Evolutionary conservation across 371 early-diverging fungal species (phyloP).

Genomic region (Haplosporangium sp.): DNA sequence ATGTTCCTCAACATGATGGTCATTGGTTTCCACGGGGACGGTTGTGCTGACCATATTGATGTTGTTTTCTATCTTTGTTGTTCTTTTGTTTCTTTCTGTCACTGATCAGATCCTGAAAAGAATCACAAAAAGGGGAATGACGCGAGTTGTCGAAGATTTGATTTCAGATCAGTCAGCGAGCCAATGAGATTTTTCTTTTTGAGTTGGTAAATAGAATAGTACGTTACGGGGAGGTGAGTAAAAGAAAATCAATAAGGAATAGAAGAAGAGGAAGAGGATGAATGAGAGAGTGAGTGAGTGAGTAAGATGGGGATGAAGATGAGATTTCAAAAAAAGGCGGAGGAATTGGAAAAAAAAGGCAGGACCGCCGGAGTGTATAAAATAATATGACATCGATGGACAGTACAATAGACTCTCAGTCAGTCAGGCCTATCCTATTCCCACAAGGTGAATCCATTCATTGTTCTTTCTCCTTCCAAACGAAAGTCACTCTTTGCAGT

Average conservation of each 20-base stretch:
- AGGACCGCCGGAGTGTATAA: no score
- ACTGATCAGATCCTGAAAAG: constrained; percentile 7
- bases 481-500: constrained; percentile 11
- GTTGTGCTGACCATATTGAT: constrained; percentile 33
- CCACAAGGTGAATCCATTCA: neutral
- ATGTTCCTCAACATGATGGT: constrained; percentile 19
- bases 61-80: constrained; percentile 1
- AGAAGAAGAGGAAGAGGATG: neutral
- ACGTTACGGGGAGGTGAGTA: neutral
- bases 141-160: neutral
- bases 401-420: neutral
- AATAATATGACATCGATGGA: no score
- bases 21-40: constrained; percentile 29
- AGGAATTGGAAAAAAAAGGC: no score
- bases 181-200: neutral
- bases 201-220: neutral
- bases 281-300: neutral
- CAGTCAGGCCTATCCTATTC: neutral
- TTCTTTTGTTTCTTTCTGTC: neutral
- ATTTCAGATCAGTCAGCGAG: neutral
- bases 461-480: constrained; percentile 28
- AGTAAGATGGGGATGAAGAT: neutral
- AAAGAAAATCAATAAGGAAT: neutral
- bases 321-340: neutral
- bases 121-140: neutral